These are phyloP conservation scores for Colletotrichum salicis DNA, from an alignment of 2,329 filamentous ascomycete genomes.

Conservation along the genomic window DNA sequence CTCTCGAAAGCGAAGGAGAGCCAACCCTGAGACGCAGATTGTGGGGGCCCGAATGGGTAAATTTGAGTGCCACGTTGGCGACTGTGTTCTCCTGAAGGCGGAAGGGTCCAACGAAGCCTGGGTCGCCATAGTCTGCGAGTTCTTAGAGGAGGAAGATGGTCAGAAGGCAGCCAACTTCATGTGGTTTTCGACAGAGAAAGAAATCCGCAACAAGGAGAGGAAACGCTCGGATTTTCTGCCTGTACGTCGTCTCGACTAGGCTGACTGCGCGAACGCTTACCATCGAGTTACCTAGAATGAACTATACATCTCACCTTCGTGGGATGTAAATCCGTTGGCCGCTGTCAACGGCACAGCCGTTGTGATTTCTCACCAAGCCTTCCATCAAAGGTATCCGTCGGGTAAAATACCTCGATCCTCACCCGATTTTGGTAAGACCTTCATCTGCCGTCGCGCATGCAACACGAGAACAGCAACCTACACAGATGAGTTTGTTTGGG, in stretches of 20 bases:
- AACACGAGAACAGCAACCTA: conserved; percentile 91
- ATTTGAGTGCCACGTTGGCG: conserved; percentile 84
- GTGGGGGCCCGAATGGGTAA: conserved; percentile 83
- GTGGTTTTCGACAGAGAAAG: conserved; percentile 94
- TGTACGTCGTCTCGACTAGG: conserved; percentile 52
- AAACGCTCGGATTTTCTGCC: conserved; percentile 83
- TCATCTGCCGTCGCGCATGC: conserved; percentile 89
- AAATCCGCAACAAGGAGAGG: conserved; percentile 85
- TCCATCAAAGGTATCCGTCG: conserved; percentile 75
- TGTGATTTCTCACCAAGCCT: conserved; percentile 78
- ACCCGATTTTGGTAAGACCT: conserved; percentile 83
- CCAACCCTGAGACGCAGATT: conserved; percentile 55
- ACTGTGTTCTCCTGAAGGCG: conserved; percentile 87
- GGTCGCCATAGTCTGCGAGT: conserved; percentile 89
- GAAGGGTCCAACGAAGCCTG: conserved; percentile 89
- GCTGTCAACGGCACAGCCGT: conserved; percentile 92
- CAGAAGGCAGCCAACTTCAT: conserved; percentile 88
- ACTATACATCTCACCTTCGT: conserved; percentile 88
- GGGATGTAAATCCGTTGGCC: conserved; percentile 85
- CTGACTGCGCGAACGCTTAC: neutral
- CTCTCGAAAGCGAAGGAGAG: neutral
- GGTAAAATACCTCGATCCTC: conserved; percentile 79
- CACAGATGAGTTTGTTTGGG: conserved; percentile 92
- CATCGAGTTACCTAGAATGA: conserved; percentile 72
- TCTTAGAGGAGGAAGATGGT: conserved; percentile 78